A percentile compares a stretch with the other conserved stretches of the same genome.
These are phyloP conservation scores for Boletellus ananas DNA, from an alignment of 768 basidiomycete species.

Conservation along the genomic window DNA sequence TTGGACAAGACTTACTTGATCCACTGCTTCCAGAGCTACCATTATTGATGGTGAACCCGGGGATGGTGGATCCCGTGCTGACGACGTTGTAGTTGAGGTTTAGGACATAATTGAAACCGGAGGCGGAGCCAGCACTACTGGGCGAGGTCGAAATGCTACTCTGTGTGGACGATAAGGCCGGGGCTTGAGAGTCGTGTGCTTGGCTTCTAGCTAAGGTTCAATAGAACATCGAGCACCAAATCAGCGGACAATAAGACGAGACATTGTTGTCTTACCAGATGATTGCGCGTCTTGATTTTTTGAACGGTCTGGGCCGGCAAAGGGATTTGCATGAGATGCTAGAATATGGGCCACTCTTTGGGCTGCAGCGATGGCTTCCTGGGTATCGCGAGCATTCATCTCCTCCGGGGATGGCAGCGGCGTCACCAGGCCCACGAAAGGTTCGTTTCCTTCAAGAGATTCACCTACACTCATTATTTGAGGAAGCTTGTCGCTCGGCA, in stretches of 20 bases:
- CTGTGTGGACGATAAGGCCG: neutral
- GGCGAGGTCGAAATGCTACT: neutral
- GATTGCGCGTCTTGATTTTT: neutral
- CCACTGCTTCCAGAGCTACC: constrained; percentile 1
- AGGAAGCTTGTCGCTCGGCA: neutral
- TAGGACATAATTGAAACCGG: neutral
- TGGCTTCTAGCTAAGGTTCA: neutral
- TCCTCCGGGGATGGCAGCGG: neutral
- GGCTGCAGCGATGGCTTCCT: neutral
- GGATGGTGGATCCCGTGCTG: neutral
- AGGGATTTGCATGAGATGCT: neutral
- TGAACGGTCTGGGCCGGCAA: neutral
- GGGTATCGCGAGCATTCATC: neutral
- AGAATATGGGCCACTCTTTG: neutral
- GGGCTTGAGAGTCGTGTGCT: neutral
- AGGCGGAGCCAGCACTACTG: neutral
- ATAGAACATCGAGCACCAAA: neutral
- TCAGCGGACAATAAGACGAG: neutral
- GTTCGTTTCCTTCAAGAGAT: neutral
- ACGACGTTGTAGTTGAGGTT: constrained; percentile 1
- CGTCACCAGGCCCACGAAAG: neutral
- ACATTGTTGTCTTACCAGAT: neutral
- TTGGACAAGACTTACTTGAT: neutral
- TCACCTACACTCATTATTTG: neutral
- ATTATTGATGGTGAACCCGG: neutral